Conservation (phyloP, 106 monocot species). For the Dendrobium catenatum region DNA sequence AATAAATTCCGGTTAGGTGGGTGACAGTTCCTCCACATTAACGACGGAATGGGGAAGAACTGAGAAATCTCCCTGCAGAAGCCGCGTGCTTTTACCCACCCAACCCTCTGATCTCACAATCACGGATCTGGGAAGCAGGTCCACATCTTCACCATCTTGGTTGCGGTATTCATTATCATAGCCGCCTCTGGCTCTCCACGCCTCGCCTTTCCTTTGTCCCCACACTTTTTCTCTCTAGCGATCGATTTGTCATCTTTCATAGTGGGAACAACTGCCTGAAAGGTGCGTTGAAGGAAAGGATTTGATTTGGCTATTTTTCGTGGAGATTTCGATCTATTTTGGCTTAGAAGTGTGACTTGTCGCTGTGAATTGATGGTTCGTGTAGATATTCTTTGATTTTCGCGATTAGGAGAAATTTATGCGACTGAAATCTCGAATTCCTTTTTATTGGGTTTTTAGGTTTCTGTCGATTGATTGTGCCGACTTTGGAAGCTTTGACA, state of each 20-base stretch:
- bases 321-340: neutral
- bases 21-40: no score
- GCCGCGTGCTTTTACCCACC: no score
- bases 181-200: no score
- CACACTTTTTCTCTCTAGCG: neutral
- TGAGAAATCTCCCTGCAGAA: no score
- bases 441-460: neutral
- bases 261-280: neutral
- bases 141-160: no score
- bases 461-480: neutral
- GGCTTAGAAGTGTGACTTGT: neutral
- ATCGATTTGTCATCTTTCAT: neutral
- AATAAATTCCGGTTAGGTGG: no score
- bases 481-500: neutral
- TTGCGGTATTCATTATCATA: no score
- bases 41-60: no score
- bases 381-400: neutral
- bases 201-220: neutral
- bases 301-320: neutral
- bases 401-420: neutral
- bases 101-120: no score
- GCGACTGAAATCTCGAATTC: neutral
- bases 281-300: neutral
- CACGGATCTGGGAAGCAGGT: no score
- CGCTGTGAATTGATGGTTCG: neutral